These are phyloP conservation scores for Talaromyces sp. DNA, from an alignment of 2,329 filamentous ascomycete genomes.

Conservation along the genomic window DNA sequence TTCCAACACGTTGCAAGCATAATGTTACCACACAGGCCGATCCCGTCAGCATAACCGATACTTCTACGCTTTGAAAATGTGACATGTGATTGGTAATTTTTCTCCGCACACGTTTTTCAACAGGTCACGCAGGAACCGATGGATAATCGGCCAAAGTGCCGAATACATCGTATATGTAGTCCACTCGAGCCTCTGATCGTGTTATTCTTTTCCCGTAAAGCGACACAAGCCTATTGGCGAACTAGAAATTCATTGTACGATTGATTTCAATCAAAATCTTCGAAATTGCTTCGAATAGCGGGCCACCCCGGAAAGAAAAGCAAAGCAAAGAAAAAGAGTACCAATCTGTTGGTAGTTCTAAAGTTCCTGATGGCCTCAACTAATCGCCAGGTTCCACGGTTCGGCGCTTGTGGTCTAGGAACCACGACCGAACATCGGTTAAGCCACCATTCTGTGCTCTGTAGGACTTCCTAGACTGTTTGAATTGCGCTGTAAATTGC, in stretches of 20 bases:
- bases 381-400: neutral
- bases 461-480: neutral
- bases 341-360: neutral
- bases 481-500: neutral
- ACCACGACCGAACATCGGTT: neutral
- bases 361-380: neutral
- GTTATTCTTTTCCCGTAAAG: neutral
- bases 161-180: neutral
- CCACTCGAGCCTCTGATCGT: neutral
- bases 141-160: neutral
- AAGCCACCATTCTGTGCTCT: neutral
- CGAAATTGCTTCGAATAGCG: neutral
- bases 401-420: neutral
- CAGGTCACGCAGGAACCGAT: neutral
- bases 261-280: neutral
- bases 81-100: neutral
- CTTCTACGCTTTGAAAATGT: neutral
- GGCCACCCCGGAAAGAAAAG: neutral
- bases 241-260: neutral
- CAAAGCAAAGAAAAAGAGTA: neutral
- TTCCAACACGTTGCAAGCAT: neutral
- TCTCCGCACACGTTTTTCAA: neutral
- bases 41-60: neutral
- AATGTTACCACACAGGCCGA: neutral
- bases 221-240: too few species aligned